Evolutionary conservation across 225 moss, liverwort and hornwort species (phyloP).

Genomic region (Pseudoscleropodium purum): DNA sequence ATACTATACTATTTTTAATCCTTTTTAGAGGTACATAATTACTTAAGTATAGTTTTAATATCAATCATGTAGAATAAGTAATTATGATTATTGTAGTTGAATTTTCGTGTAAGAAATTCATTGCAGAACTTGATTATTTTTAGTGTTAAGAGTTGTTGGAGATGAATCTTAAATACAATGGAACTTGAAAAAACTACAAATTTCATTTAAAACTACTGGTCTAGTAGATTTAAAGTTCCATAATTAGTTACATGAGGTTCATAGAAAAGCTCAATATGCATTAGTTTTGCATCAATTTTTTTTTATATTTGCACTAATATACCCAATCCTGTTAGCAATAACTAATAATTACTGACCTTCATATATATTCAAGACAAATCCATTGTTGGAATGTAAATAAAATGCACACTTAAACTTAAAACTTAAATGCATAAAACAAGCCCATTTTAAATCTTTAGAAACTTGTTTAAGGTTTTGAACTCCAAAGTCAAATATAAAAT

Average conservation of each 20-base stretch:
- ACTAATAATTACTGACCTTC: neutral
- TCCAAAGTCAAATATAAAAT: neutral
- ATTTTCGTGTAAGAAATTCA: neutral
- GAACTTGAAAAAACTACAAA: neutral
- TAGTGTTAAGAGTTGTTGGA: no score
- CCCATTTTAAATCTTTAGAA: neutral
- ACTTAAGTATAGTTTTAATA: neutral
- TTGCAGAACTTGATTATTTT: neutral
- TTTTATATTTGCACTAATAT: neutral
- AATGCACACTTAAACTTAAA: neutral
- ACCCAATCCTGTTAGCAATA: neutral
- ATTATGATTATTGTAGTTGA: neutral
- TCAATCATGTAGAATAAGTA: neutral
- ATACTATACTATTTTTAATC: neutral
- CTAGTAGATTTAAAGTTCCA: neutral
- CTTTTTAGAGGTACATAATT: neutral
- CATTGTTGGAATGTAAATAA: neutral
- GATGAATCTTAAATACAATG: neutral
- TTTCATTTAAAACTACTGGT: neutral
- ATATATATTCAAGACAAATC: neutral
- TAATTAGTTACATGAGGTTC: neutral
- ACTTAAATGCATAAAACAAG: neutral
- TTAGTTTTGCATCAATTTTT: neutral
- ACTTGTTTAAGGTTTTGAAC: neutral
- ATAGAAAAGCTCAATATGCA: neutral